phyloP scores from a whole-genome alignment of 805 yeast genomes.

The Peterozyma xylosa region DNA sequence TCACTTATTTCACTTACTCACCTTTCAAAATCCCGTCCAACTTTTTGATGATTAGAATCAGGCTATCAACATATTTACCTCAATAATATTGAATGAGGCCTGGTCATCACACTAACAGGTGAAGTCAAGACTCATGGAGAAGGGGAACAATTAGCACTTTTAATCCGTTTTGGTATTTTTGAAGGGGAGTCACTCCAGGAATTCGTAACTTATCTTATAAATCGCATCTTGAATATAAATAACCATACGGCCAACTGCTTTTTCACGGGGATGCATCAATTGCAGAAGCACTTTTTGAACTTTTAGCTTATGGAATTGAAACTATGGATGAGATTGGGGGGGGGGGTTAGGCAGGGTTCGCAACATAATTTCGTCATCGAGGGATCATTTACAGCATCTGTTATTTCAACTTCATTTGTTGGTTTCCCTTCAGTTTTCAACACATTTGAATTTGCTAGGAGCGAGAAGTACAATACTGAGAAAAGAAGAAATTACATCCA shows the following conservation, averaged over 20 bases:
- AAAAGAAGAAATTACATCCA: conserved; percentile 27
- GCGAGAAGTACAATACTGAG: conserved; percentile 31
- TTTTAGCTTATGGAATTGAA: conserved; percentile 37
- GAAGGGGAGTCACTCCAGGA: conserved; percentile 48
- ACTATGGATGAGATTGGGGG: conserved; percentile 16
- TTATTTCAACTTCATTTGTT: conserved; percentile 14
- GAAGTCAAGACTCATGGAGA: conserved; percentile 34
- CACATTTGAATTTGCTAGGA: conserved; percentile 30
- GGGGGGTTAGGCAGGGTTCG: conserved; percentile 17
- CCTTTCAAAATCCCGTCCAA: conserved; percentile 29
- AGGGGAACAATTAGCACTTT: conserved; percentile 33
- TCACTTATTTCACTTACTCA: conserved; percentile 43
- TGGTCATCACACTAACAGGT: conserved; percentile 32
- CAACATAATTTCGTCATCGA: conserved; percentile 50
- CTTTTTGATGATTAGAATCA: conserved; percentile 28
- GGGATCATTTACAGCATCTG: conserved; percentile 38
- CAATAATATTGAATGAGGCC: conserved; percentile 26
- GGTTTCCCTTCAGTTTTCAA: too few species aligned
- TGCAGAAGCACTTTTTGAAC: conserved; percentile 51
- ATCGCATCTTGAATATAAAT: conserved; percentile 39
- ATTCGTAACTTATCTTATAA: conserved; percentile 38
- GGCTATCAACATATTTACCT: conserved; percentile 18
- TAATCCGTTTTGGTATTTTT: conserved; percentile 43
- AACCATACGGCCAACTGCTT: conserved; percentile 38
- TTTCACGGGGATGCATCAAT: conserved; percentile 45